Conservation (phyloP, 208 protist genomes). For the Leishmania turanica region DNA sequence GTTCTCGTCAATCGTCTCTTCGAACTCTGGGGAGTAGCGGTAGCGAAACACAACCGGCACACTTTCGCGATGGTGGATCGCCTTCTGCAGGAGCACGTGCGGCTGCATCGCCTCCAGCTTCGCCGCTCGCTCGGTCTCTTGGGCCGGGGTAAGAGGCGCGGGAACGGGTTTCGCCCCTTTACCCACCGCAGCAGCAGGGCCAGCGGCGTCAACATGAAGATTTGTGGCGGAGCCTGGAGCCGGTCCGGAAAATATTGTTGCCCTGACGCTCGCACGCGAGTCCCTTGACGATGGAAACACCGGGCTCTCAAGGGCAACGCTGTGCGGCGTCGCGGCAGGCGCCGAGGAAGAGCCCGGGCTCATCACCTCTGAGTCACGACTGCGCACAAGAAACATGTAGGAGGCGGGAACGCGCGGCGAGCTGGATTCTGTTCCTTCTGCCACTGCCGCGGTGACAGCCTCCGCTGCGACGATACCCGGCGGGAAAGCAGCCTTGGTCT, state of each 20-base stretch:
- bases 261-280: neutral
- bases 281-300: neutral
- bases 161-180: neutral
- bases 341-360: constrained; percentile 9
- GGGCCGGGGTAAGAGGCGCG: neutral
- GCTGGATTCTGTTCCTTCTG: neutral
- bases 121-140: constrained; percentile 1
- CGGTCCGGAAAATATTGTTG: neutral
- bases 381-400: constrained; percentile 44
- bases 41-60: constrained; percentile 44
- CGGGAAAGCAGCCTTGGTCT: no score
- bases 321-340: neutral
- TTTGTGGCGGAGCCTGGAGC: neutral
- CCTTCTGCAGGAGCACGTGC: constrained; percentile 34
- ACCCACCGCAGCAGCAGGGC: neutral
- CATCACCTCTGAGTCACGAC: constrained; percentile 31
- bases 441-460: neutral
- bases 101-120: constrained; percentile 27
- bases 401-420: constrained; percentile 29
- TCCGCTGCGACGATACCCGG: neutral
- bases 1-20: constrained; percentile 23
- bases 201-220: neutral
- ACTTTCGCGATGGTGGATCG: constrained; percentile 14
- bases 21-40: constrained; percentile 30
- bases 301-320: neutral